Conservation (phyloP, 345 rosid species). For the Euphorbia lathyris region DNA sequence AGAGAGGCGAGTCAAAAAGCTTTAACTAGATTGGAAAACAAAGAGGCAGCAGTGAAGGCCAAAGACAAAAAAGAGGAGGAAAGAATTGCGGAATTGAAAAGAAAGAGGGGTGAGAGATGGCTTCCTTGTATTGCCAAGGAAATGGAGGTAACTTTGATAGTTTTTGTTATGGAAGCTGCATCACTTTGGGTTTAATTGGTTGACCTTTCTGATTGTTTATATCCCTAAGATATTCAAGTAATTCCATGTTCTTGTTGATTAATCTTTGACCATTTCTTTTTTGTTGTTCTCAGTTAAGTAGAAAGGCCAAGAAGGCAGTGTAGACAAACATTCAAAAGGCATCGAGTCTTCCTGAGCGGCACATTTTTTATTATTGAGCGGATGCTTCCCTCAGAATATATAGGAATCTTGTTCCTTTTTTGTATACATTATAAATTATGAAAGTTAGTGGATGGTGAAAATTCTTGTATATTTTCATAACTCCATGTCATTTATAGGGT, state of each 20-base stretch:
- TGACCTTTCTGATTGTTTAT: not conserved
- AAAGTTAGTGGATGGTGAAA: not conserved
- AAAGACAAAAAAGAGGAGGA: slow-evolving; percentile 80
- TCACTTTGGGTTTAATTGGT: not conserved
- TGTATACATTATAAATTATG: not conserved
- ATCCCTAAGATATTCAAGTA: not conserved
- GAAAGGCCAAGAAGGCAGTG: slow-evolving; percentile 9
- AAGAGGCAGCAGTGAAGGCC: slow-evolving; percentile 60
- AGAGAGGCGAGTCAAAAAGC: slow-evolving; percentile 45
- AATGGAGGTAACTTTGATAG: slow-evolving; percentile 34
- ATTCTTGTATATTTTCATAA: not conserved
- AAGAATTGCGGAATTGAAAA: slow-evolving; percentile 66
- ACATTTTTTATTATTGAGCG: no score
- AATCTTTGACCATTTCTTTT: not conserved
- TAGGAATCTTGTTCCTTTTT: not conserved
- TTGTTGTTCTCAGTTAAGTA: slow-evolving; percentile 12
- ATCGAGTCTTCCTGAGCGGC: not conserved
- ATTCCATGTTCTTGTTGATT: not conserved
- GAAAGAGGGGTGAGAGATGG: slow-evolving; percentile 81
- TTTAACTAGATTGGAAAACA: slow-evolving; percentile 55
- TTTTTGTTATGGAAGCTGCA: not conserved
- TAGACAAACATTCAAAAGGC: slow-evolving; percentile 10
- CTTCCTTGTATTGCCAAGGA: slow-evolving; percentile 65
- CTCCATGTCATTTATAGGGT: no score
- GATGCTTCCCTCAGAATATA: no score